A percentile compares a stretch with the other conserved stretches of the same genome.
phyloP scores from a whole-genome alignment of 1,139 yeast species.

The Taphrina flavorubra region DNA sequence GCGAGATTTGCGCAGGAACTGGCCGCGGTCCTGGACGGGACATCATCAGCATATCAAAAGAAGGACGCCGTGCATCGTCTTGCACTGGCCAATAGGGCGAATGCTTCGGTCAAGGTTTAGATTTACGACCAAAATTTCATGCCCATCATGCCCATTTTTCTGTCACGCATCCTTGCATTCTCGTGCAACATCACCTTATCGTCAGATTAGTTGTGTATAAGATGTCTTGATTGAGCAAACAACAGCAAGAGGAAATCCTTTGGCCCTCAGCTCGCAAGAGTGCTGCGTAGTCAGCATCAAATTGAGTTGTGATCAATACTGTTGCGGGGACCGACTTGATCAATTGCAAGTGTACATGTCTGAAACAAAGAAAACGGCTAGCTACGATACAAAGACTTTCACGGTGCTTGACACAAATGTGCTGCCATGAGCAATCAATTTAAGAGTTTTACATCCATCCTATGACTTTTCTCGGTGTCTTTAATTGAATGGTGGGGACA shows the following conservation, averaged over 20 bases:
- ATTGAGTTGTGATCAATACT: not conserved
- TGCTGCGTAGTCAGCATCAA: no score
- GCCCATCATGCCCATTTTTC: not conserved
- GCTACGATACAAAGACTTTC: not conserved
- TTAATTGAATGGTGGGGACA: not conserved
- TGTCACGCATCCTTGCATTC: no score
- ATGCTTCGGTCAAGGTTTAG: conserved; percentile 40
- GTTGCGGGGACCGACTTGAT: not conserved
- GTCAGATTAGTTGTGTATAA: no score
- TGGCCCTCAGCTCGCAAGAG: no score
- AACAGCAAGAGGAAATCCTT: no score
- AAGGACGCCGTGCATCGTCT: conserved; percentile 38
- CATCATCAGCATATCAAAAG: conserved; percentile 40
- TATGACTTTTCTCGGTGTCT: not conserved
- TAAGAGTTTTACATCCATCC: not conserved
- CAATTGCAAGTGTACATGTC: not conserved
- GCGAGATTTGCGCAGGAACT: conserved; percentile 43
- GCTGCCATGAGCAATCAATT: no score
- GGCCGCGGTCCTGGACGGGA: conserved; percentile 43
- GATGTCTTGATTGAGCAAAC: no score
- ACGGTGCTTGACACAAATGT: not conserved
- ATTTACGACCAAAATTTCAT: not conserved
- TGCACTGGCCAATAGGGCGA: conserved; percentile 40
- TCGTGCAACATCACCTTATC: no score
- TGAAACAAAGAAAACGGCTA: not conserved